A percentile compares a stretch with the other conserved stretches of the same genome.
phyloP scores from a whole-genome alignment of 2,329 filamentous ascomycete species.

The Pestalotiopsis sp. region DNA sequence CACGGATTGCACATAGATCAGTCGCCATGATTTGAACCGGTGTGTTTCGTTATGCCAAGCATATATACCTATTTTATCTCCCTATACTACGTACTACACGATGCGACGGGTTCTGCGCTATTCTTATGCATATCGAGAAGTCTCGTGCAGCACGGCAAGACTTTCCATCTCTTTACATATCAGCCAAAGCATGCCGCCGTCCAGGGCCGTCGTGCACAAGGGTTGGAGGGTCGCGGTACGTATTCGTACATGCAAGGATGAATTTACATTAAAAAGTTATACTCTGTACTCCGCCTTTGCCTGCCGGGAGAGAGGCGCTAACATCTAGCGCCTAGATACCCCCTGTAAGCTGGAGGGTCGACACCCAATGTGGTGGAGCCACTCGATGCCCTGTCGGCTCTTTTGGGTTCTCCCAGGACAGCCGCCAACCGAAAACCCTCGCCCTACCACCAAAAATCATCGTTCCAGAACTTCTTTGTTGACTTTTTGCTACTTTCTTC shows the following conservation, averaged over 20 bases:
- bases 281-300: neutral
- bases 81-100: too few relatives aligned
- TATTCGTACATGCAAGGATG: neutral
- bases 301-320: neutral
- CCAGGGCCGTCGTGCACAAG: too few relatives aligned
- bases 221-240: neutral
- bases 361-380: neutral
- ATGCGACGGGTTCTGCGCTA: too few relatives aligned
- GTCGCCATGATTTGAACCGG: too few relatives aligned
- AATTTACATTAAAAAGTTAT: neutral
- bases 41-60: too few relatives aligned
- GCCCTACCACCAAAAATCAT: neutral
- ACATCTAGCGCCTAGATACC: neutral
- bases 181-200: too few relatives aligned
- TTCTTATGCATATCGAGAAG: too few relatives aligned
- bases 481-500: neutral
- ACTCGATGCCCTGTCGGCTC: neutral
- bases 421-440: neutral
- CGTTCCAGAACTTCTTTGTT: neutral
- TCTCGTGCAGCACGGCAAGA: too few relatives aligned
- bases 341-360: neutral
- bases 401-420: neutral
- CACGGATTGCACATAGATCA: too few relatives aligned
- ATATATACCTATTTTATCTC: too few relatives aligned
- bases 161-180: too few relatives aligned